Evolutionary conservation across 176 grass and related monocot genomes (phyloP), one percentile per base, ranked within the genome.

Genomic region (Cenchrus fungigraminus): DNA sequence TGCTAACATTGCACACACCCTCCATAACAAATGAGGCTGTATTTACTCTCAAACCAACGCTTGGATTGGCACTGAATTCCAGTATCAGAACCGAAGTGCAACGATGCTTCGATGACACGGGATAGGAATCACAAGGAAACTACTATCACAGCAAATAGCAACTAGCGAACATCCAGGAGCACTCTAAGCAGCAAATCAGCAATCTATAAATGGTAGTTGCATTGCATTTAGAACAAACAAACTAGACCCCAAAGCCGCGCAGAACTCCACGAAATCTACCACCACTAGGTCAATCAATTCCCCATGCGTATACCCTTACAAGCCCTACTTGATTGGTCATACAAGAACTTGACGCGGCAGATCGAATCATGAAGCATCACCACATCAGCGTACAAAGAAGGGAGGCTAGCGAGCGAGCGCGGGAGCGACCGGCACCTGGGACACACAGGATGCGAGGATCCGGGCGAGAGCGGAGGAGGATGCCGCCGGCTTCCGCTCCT

Each of bases 371-470:
- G 49, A 74, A 4, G 3, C 46, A 0, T 32, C 15, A 49, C 49
- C 25, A 71, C 11, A 16, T 28, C 20, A 19, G 45, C 54, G 64
- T 3, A 55, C 2, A 67, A 47, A 50, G 2, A 46, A 73, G n/a
- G 49, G 9, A 37, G 52, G 14, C 9, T 0, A 19, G 5, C 1
- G 56, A 12, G 49, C 49, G 49, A 2, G 61, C 4, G 19, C 3
- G 66, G 12, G 47, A 43, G 66, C n/a, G 50, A 8, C 12, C 17
- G 47, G 81, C 29, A 94, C 92, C 92, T 92, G 92, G 82, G 87
- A 84, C 37, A 84, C 75, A 75, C 92, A 94, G 47, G 78, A 57
- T 42, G 87, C 43, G 71, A 93, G 85, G 78, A 93, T 82, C 51
- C 91, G 85, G 47, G 37, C 60, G n/a, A 85, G n/a, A 45, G 71